Conservation (phyloP, 352 stramenopile species). For the Phytopythium mirpurense region DNA sequence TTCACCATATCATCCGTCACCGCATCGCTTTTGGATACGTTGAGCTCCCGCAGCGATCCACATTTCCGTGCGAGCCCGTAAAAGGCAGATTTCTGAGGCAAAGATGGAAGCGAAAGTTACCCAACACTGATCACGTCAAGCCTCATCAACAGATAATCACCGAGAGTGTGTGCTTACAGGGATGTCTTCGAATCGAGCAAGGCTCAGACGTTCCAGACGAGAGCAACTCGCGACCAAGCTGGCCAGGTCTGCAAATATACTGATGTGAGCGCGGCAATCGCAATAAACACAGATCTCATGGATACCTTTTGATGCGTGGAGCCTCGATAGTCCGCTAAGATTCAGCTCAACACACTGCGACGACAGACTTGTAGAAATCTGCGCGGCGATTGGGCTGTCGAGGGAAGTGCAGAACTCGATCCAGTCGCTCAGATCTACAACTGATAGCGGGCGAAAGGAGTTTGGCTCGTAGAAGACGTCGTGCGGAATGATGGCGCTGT, state of each 20-base stretch:
- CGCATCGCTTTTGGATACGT: constrained; percentile 31
- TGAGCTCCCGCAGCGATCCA: constrained; percentile 24
- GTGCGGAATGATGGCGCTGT: constrained; percentile 21
- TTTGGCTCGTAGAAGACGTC: constrained; percentile 54
- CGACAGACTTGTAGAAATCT: constrained; percentile 45
- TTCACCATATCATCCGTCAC: constrained; percentile 55
- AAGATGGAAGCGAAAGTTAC: background rate
- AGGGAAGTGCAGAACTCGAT: constrained; percentile 23
- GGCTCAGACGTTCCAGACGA: constrained; percentile 28
- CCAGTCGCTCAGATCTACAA: constrained; percentile 53
- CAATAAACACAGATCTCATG: too few species aligned
- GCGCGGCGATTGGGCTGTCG: constrained; percentile 13
- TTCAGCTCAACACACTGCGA: constrained; percentile 34
- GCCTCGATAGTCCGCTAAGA: constrained; percentile 29
- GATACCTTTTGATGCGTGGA: constrained; percentile 31
- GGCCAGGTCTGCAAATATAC: constrained; percentile 24
- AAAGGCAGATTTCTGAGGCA: constrained; percentile 48
- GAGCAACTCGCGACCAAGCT: constrained; percentile 31
- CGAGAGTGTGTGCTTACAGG: constrained; percentile 19
- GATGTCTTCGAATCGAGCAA: constrained; percentile 33
- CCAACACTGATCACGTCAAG: background rate
- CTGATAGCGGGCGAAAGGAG: constrained; percentile 29
- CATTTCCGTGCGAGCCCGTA: constrained; percentile 20
- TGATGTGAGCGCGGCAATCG: background rate
- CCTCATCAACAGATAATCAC: background rate